Evolutionary conservation across 139 green algal genomes (phyloP).

Genomic region (Desmodesmus armatus): DNA sequence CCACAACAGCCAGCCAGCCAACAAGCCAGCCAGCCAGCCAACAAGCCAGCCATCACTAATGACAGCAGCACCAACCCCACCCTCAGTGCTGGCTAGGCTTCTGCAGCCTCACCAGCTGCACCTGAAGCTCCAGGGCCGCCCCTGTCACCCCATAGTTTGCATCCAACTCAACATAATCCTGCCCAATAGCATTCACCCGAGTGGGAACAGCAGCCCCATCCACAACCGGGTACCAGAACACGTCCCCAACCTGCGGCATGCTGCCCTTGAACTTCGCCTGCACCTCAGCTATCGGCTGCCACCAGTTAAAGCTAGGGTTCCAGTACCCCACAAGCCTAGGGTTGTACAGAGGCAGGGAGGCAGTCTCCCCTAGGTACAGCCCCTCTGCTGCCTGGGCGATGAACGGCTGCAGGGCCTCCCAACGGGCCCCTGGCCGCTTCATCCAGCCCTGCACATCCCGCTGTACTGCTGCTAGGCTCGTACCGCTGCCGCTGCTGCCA

Average conservation of each 20-base stretch:
- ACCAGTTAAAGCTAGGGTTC: constrained; percentile 38
- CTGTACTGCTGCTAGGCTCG: not conserved
- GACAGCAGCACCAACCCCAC: too few species aligned
- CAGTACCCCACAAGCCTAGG: constrained; percentile 20
- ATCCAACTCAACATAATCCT: constrained; percentile 32
- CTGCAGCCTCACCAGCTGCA: constrained; percentile 2
- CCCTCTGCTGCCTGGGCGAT: constrained; percentile 11
- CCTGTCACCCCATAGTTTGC: constrained; percentile 19
- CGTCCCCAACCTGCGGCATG: constrained; percentile 25
- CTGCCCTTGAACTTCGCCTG: constrained; percentile 29
- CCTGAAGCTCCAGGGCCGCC: constrained; percentile 18
- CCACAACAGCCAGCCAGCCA: too few species aligned
- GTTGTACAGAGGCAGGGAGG: not conserved
- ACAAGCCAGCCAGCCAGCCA: too few species aligned
- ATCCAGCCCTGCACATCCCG: constrained; percentile 4
- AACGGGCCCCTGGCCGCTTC: not conserved
- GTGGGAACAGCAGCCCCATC: constrained; percentile 4
- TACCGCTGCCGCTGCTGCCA: not conserved
- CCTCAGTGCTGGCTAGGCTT: too few species aligned
- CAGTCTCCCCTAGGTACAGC: constrained; percentile 5
- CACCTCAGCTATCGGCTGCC: constrained; percentile 39
- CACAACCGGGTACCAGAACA: constrained; percentile 40
- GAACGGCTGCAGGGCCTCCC: constrained; percentile 21
- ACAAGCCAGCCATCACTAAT: too few species aligned
- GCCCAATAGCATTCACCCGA: constrained; percentile 1